Evolutionary conservation across 2,329 filamentous ascomycete genomes (phyloP), one percentile per base, ranked within the genome.

Genomic region (Ophiobolus disseminans): DNA sequence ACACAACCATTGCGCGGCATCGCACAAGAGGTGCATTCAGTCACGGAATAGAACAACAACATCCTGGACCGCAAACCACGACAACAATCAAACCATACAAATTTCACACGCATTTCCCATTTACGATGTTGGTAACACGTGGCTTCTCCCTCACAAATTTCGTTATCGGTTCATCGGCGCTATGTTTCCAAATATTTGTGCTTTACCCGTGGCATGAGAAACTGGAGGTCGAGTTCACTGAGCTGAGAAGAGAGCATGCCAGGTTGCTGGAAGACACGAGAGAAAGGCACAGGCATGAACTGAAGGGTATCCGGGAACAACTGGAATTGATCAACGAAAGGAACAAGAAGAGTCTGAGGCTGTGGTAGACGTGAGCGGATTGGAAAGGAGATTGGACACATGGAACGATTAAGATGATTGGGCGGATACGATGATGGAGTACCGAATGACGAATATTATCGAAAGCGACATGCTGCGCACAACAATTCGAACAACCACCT

Each of bases 191-290:
- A 71, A 83, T 88, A 40, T 85, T 84, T 58, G 86, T 89, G 30
- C 76, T 89, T 9, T 88, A 88, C 69, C 86, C 86, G 1, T 88
- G 86, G 86, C 86, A 88, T 70, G 80, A 86, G 61, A 76, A 86
- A 63, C 74, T 89, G 5, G 83, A 87, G 54, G 78, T 81, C 16
- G 81, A 83, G 50, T 87, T 88, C 61, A 76, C 82, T 45, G 73
- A 77, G 9, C 72, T 87, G 19, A 85, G 82, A 63, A 77, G 76
- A 47, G 84, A 87, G 57, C 83, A 87, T 47, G 50, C 76, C 4
- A 42, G 57, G 14, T 37, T 68, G 17, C 47, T 69, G 17, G 60
- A 62, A 6, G 58, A 66, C 10, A 65, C 49, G 11, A 52, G 48
- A 11, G 45, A 53, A 13, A 57, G 53, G 17, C 61, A 65, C 36